A percentile compares a stretch with the other conserved stretches of the same genome.
Evolutionary conservation across 2,329 filamentous ascomycete genomes (phyloP).

Genomic region (Fusarium pseudonygamai): DNA sequence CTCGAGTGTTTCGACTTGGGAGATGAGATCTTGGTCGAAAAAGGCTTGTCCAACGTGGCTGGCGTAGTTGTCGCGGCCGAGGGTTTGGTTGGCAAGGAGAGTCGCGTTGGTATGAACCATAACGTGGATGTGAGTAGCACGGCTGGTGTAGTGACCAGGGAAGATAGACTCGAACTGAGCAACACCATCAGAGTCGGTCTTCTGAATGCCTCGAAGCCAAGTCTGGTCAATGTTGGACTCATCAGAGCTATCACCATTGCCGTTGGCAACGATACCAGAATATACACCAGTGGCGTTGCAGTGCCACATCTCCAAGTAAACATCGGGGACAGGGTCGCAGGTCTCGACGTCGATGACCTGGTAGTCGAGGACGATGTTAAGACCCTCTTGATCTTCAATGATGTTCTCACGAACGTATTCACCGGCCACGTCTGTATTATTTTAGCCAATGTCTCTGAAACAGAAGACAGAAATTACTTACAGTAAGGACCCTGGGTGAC

Average conservation of each 20-base stretch:
- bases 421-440: conserved; percentile 41
- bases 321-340: conserved; percentile 53
- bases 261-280: conserved; percentile 51
- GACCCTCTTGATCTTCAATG: conserved; percentile 52
- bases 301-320: conserved; percentile 58
- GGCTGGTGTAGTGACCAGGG: conserved; percentile 56
- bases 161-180: conserved; percentile 55
- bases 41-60: conserved; percentile 73
- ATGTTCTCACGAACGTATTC: conserved; percentile 50
- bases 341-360: conserved; percentile 57
- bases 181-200: conserved; percentile 54
- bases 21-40: conserved; percentile 67
- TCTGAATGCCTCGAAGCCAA: conserved; percentile 51
- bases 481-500: conserved; percentile 60
- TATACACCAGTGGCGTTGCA: conserved; percentile 60
- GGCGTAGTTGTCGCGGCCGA: conserved; percentile 51
- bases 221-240: conserved; percentile 46
- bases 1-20: conserved; percentile 56
- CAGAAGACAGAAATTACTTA: conserved; percentile 5
- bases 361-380: conserved; percentile 54
- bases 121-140: conserved; percentile 60
- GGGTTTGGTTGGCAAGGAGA: conserved; percentile 47
- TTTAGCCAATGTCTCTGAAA: not conserved
- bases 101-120: conserved; percentile 52
- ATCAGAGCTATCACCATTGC: conserved; percentile 56